These are phyloP conservation scores for Rubus idaeus DNA, from an alignment of 306 rosid genomes.

Conservation along the genomic window DNA sequence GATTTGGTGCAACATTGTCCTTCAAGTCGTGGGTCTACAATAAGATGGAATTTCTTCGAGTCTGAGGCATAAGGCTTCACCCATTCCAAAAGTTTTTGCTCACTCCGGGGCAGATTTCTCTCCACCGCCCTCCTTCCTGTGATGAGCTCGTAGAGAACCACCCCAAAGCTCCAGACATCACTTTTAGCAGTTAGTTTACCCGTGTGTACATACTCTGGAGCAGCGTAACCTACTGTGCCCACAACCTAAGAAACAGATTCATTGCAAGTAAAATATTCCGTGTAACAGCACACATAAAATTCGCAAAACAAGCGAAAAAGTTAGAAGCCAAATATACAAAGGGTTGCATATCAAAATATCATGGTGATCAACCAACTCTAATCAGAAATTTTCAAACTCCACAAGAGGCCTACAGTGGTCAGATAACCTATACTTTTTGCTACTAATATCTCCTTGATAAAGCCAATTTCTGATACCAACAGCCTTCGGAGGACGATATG, in stretches of 20 bases:
- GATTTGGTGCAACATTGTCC: conserved; percentile 67
- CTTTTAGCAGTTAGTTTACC: conserved; percentile 90
- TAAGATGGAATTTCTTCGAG: conserved; percentile 68
- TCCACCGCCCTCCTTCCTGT: conserved; percentile 95
- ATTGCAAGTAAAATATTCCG: conserved; percentile 25
- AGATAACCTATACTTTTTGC: neutral
- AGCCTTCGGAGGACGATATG: neutral
- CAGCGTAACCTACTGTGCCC: conserved; percentile 94
- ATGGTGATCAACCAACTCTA: neutral
- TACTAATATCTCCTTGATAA: neutral
- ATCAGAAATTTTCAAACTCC: neutral
- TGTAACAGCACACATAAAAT: conserved; percentile 15
- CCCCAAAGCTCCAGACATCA: conserved; percentile 97
- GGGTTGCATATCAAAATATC: neutral
- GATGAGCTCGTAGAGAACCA: conserved; percentile 90
- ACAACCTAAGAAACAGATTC: conserved; percentile 64
- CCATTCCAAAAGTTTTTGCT: conserved; percentile 97
- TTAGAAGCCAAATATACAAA: neutral
- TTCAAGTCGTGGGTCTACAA: conserved; percentile 80
- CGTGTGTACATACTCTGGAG: conserved; percentile 95
- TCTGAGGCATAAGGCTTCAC: conserved; percentile 77
- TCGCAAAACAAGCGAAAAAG: neutral
- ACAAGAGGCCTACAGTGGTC: conserved; percentile 7
- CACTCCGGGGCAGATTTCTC: conserved; percentile 83
- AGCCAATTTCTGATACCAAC: neutral